Evolutionary conservation across 2,329 filamentous ascomycete genomes (phyloP), one percentile per base, ranked within the genome.

Genomic region (Chrysoporthe deuterocubensis): DNA sequence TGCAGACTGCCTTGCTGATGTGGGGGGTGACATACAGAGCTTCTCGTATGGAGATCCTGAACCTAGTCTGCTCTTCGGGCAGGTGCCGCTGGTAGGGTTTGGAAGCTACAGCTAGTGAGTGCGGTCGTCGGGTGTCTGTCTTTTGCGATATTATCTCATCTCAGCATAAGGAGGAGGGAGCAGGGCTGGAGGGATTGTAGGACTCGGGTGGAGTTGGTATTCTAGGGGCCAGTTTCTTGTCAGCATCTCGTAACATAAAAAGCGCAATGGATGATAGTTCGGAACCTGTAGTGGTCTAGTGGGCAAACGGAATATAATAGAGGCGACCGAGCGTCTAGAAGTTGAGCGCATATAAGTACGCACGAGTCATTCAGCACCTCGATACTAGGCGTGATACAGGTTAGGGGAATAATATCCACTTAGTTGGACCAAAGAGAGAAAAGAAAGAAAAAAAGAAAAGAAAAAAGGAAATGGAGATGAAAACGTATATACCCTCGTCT

Each of bases 1-100:
- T 71, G 74, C 74, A 73, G 64, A 73, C 66, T 26, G 73, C 68
- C 57, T 76, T 70, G 50, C 69, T 37, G 58, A 67, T 57, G 43
- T 75, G 65, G 50, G 67, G 59, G 65, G 59, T 32, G 62, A 65
- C 54, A 56, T 73, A 63, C 68, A 70, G 46, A 62, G 65, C 11
- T 70, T 70, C 48, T 68, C 68, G n/a, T 67, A 66, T 11, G 68
- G 68, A 8, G 68, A 70, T 6, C 58, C 62, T 26, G 66, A 70
- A 32, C 3, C 44, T 32, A 43, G 43, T 43, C 32, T 65, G 58
- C 21, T 68, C 16, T 61, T 64, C 14, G 68, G 66, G 18, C 62
- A 63, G n/a, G 16, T 60, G n/a, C 52, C 68, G 4, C 21, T 67
- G 13, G 13, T 65, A 37, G 26, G 58, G 14, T 61, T 63, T 26